Evolutionary conservation across 108 stramenopile species (phyloP).

Genomic region (Hondaea fermentalgiana): DNA sequence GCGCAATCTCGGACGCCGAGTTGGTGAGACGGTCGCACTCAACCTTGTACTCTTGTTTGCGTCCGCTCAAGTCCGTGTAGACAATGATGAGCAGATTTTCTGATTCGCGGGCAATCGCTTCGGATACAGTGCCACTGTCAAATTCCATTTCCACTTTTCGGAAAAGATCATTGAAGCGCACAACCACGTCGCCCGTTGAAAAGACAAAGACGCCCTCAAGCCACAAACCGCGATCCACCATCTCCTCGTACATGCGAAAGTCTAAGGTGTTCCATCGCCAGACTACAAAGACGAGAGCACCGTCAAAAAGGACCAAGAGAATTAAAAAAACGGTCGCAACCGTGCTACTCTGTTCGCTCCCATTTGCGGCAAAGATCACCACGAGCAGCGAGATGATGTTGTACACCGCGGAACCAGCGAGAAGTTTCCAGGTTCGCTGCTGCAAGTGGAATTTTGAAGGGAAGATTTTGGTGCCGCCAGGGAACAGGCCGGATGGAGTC

Average conservation of each 20-base stretch:
- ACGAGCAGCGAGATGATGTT: background rate
- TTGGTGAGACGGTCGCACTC: background rate
- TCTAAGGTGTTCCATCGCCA: background rate
- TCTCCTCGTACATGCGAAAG: background rate
- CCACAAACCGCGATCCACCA: background rate
- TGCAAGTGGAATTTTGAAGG: background rate
- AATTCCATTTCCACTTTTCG: background rate
- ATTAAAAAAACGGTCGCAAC: background rate
- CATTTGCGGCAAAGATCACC: background rate
- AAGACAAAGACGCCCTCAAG: slow-evolving; percentile 10
- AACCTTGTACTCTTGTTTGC: background rate
- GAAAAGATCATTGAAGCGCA: background rate
- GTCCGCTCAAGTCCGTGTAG: background rate
- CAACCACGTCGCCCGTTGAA: background rate
- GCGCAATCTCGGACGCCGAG: background rate
- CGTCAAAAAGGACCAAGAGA: background rate
- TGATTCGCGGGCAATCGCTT: background rate
- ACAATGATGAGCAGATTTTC: background rate
- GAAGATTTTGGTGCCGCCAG: background rate
- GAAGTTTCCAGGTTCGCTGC: background rate
- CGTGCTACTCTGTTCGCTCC: background rate
- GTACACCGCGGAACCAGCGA: background rate
- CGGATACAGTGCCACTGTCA: background rate
- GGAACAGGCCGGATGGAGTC: background rate
- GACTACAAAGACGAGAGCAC: background rate